These are phyloP conservation scores for Beauveria australis DNA, from an alignment of 2,329 filamentous ascomycete species.

Conservation along the genomic window DNA sequence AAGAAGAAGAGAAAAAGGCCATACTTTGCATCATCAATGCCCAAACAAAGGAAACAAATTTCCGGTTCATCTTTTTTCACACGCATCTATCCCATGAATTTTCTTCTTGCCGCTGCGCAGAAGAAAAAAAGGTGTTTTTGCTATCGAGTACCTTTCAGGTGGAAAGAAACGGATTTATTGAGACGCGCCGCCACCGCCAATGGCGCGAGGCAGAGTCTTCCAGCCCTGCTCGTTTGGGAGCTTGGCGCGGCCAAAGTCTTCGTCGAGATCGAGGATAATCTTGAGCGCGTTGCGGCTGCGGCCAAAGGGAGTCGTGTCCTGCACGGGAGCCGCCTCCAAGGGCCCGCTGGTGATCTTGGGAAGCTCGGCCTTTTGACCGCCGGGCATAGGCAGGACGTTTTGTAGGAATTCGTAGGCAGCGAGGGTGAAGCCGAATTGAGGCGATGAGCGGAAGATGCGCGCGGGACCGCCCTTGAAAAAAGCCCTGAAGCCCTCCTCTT, in stretches of 20 bases:
- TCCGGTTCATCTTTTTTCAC: background rate
- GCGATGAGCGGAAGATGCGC: slow-evolving; percentile 87
- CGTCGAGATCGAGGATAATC: slow-evolving; percentile 88
- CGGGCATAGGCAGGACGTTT: slow-evolving; percentile 64
- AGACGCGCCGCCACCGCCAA: slow-evolving; percentile 31
- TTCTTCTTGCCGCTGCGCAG: background rate
- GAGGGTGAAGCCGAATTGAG: slow-evolving; percentile 96
- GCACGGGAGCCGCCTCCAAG: slow-evolving; percentile 43
- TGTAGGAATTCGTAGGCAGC: slow-evolving; percentile 92
- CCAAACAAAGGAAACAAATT: slow-evolving; percentile 2
- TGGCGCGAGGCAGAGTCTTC: slow-evolving; percentile 43
- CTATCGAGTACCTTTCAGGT: background rate
- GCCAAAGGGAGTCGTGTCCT: slow-evolving; percentile 40
- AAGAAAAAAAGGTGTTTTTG: background rate
- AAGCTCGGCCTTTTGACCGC: slow-evolving; percentile 50
- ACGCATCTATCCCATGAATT: background rate
- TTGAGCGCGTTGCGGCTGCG: slow-evolving; percentile 84
- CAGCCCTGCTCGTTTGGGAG: slow-evolving; percentile 46
- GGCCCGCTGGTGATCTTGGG: slow-evolving; percentile 49
- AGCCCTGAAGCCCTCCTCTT: slow-evolving; percentile 87
- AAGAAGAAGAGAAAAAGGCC: slow-evolving; percentile 7
- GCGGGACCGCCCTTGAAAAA: slow-evolving; percentile 99
- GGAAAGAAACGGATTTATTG: background rate
- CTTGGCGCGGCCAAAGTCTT: slow-evolving; percentile 77
- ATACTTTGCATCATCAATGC: slow-evolving; percentile 7